Evolutionary conservation across 495 filamentous ascomycete species (phyloP).

Genomic region (Hypoxylon fuscum): DNA sequence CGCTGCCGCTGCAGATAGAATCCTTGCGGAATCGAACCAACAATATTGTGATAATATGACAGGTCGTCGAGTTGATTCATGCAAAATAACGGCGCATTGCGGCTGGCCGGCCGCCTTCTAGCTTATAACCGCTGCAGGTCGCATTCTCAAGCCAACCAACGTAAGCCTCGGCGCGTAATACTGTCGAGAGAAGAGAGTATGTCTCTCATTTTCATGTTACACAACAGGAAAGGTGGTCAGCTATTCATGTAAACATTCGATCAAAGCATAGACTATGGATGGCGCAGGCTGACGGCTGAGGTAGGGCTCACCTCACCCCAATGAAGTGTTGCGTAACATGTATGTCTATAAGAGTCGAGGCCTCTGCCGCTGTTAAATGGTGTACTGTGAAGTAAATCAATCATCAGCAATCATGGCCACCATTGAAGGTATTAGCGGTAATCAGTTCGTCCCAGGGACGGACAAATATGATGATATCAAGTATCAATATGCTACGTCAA

Average conservation of each 20-base stretch:
- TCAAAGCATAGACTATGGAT: too few species aligned
- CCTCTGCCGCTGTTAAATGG: neutral
- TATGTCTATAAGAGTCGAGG: slow-evolving; percentile 17
- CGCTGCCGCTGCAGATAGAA: too few species aligned
- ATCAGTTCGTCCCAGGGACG: slow-evolving; percentile 41
- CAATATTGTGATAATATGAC: too few species aligned
- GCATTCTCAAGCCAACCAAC: too few species aligned
- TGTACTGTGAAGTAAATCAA: neutral
- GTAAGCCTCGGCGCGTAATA: neutral
- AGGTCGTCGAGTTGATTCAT: too few species aligned
- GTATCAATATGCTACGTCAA: slow-evolving; percentile 51
- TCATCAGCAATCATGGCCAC: slow-evolving; percentile 30
- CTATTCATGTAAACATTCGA: slow-evolving; percentile 1
- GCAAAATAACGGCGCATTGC: neutral
- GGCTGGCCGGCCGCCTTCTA: neutral
- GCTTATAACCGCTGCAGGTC: neutral
- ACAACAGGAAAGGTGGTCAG: slow-evolving; percentile 2
- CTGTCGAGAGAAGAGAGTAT: neutral
- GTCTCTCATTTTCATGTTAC: neutral
- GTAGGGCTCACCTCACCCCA: neutral
- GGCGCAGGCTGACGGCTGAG: slow-evolving; percentile 8
- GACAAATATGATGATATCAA: slow-evolving; percentile 41
- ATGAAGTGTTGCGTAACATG: neutral
- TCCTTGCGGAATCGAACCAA: too few species aligned
- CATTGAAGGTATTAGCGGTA: slow-evolving; percentile 42